Base-by-base conservation (phyloP, 2,329 filamentous ascomycete genomes). In the Corinectria fuckeliana region DNA sequence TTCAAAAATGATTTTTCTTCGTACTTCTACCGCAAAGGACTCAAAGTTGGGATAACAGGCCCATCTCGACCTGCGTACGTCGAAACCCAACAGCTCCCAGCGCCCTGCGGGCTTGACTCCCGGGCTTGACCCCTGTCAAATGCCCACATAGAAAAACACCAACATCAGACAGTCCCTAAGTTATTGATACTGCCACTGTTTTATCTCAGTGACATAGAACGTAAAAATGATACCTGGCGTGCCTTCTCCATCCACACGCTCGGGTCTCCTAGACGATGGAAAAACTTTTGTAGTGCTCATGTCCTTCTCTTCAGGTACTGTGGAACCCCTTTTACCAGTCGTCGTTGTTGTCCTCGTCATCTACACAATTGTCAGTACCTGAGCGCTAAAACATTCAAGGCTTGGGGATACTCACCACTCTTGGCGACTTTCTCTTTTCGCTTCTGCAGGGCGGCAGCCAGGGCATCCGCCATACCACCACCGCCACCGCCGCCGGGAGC, bases 371-470 rank as follows among this genome's bases (percentile, higher is more conserved):
- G 62, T 70, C 56, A 59, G 62, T 34, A 56, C 3, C 28, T 4
- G 13, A 28, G 11, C 9, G 20, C 13, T 47, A 38, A 45, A 20
- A 20, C 39, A 18, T 41, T 57, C 49, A 34, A 16, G 50, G 13
- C 7, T 14, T 41, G 8, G 4, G 38, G n/a, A 51, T 51, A 89
- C 91, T 87, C 87, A 97, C 94, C 94, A 82, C 92, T 96, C 75
- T 91, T 90, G 78, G 91, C 92, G 74, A 97, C 94, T 82, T 96
- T 97, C 77, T 92, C 88, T 82, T 97, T 97, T 76, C 94, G 85
- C 79, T 91, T 91, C 72, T 89, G 87, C 69, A 93, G 77, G 57
- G 90, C 91, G 60, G 87, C 89, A 60, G 91, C 91, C 68, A 97
- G 79, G 47, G 92, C 93, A 78, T 90, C 92, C 20, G 92, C 92